Percentiles rank a stretch among this genome's conserved stretches.
Evolutionary conservation across 192 early-diverging fungal genomes (phyloP).

Genomic region (Bifiguratus adelaidae): DNA sequence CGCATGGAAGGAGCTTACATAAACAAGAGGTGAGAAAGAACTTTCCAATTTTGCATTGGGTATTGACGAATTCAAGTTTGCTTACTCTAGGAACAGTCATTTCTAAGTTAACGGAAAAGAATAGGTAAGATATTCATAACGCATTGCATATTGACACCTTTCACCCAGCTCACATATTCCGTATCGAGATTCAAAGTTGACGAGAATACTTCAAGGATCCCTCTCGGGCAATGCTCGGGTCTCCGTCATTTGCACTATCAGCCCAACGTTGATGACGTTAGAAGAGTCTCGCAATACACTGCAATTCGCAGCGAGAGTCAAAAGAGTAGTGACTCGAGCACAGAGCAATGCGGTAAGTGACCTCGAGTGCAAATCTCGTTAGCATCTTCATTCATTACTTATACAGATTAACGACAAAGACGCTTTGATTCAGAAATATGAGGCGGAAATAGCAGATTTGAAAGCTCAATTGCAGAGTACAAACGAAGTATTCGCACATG

Average conservation of each 20-base stretch:
- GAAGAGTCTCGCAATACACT: slow-evolving; percentile 91
- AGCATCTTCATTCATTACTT: background rate
- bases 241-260: slow-evolving; percentile 88
- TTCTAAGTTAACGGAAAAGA: slow-evolving; percentile 68
- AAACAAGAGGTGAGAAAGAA: slow-evolving; percentile 49
- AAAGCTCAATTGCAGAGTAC: slow-evolving; percentile 48
- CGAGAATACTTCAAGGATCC: slow-evolving; percentile 86
- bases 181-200: slow-evolving; percentile 95
- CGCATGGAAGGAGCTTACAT: slow-evolving; percentile 95
- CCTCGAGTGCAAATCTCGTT: background rate
- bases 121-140: slow-evolving; percentile 18
- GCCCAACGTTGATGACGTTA: slow-evolving; percentile 59
- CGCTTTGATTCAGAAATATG: slow-evolving; percentile 75
- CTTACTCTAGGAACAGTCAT: slow-evolving; percentile 91
- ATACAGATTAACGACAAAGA: slow-evolving; percentile 60
- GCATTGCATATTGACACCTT: no score
- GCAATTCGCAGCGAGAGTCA: slow-evolving; percentile 91
- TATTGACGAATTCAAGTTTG: slow-evolving; percentile 27
- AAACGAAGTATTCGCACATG: slow-evolving; percentile 35
- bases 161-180: slow-evolving; percentile 66
- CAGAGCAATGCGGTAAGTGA: slow-evolving; percentile 58
- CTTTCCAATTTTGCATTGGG: background rate
- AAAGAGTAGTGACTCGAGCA: slow-evolving; percentile 77
- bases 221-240: slow-evolving; percentile 86
- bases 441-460: slow-evolving; percentile 68